Conservation (phyloP, 148 eudicot genomes). For the Mesembryanthemum crystallinum region DNA sequence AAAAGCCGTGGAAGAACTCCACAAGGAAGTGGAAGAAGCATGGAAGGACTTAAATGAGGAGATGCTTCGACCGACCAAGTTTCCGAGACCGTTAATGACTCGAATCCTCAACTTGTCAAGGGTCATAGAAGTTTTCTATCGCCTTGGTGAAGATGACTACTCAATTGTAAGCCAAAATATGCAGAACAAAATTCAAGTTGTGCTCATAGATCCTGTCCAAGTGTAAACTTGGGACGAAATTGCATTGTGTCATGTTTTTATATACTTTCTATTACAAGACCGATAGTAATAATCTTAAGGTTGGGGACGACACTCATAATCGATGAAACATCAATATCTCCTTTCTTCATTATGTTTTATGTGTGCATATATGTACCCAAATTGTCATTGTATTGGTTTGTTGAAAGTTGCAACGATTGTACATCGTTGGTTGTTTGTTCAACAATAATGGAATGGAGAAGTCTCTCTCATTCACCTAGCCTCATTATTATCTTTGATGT, state of each 20-base stretch:
- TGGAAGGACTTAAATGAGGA: slow-evolving; percentile 31
- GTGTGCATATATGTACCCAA: no score
- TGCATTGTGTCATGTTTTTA: background rate
- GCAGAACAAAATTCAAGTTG: slow-evolving; percentile 17
- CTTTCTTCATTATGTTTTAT: no score
- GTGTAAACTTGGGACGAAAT: background rate
- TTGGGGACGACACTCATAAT: no score
- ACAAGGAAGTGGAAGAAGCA: slow-evolving; percentile 22
- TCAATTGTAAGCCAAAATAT: slow-evolving; percentile 22
- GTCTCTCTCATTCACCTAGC: no score
- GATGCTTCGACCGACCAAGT: slow-evolving; percentile 30
- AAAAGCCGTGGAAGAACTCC: slow-evolving; percentile 23
- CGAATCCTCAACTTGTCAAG: slow-evolving; percentile 37
- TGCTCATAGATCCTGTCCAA: slow-evolving; percentile 18
- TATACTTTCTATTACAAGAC: no score
- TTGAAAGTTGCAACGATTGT: no score
- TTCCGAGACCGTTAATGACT: slow-evolving; percentile 29
- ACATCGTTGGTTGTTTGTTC: no score
- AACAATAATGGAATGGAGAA: no score
- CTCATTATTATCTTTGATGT: no score
- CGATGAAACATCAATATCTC: no score
- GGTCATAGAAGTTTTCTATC: slow-evolving; percentile 37
- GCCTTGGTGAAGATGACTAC: slow-evolving; percentile 35
- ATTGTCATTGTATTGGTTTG: no score
- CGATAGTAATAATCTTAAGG: no score